Evolutionary conservation across 192 early-diverging fungal genomes (phyloP).

Genomic region (Entomortierella chlamydospora): DNA sequence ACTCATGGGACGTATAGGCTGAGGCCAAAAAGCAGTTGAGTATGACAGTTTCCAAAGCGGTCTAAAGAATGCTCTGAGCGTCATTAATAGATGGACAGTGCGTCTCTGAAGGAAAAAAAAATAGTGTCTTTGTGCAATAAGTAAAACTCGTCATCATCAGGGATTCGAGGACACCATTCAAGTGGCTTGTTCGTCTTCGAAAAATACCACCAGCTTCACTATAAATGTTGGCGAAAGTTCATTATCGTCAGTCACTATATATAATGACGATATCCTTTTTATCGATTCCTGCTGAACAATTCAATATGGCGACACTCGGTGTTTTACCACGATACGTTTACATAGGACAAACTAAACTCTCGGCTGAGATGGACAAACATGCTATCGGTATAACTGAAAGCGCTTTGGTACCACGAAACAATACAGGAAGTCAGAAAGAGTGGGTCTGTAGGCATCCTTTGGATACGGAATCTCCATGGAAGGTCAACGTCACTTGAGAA

Average conservation of each 20-base stretch:
- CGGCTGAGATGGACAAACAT: not conserved
- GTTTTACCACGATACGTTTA: constrained; percentile 8
- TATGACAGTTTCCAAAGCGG: too few relatives aligned
- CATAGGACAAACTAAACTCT: not conserved
- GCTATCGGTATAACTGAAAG: too few relatives aligned
- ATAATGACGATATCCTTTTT: not conserved
- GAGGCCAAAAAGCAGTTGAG: too few relatives aligned
- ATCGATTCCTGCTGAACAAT: not conserved
- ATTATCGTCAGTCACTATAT: too few relatives aligned
- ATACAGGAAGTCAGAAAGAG: not conserved
- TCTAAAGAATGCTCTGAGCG: too few relatives aligned
- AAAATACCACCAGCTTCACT: not conserved
- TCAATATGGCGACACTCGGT: constrained; percentile 2
- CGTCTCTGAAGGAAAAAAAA: too few relatives aligned
- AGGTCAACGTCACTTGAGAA: not conserved
- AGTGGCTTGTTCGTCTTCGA: not conserved
- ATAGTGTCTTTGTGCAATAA: too few relatives aligned
- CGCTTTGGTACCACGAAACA: not conserved
- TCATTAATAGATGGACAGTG: too few relatives aligned
- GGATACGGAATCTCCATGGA: not conserved
- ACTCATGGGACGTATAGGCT: too few relatives aligned
- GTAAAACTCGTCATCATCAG: too few relatives aligned
- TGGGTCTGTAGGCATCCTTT: not conserved
- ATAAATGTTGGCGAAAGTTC: too few relatives aligned
- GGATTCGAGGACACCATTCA: not conserved